These are phyloP conservation scores for Microdochium trichocladiopsis DNA, from an alignment of 2,329 filamentous ascomycete genomes.

Conservation along the genomic window DNA sequence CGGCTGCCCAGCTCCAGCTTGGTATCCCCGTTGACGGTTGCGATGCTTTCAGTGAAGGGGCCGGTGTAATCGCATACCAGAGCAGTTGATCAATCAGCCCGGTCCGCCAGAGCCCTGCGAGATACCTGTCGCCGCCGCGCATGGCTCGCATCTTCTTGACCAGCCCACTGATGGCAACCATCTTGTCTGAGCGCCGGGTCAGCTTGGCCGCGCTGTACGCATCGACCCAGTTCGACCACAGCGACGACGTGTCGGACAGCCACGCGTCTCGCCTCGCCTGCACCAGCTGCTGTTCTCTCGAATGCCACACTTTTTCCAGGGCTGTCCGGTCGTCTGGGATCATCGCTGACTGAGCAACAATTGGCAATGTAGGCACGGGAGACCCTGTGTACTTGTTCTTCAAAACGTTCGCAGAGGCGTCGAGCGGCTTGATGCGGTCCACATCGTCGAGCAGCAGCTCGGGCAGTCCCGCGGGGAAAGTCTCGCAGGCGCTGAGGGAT, in stretches of 20 bases:
- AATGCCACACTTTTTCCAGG: too few relatives aligned
- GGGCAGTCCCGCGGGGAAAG: neutral
- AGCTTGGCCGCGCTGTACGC: constrained; percentile 7
- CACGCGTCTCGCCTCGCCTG: neutral
- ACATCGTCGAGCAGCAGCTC: neutral
- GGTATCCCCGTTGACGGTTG: neutral
- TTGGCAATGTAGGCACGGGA: too few relatives aligned
- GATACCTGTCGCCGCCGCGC: constrained; percentile 3
- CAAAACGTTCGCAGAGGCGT: too few relatives aligned
- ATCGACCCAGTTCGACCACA: constrained; percentile 1
- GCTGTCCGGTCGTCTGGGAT: too few relatives aligned
- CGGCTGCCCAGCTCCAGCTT: constrained; percentile 12
- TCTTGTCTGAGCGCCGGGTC: constrained; percentile 9
- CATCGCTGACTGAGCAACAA: too few relatives aligned
- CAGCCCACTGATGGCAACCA: constrained; percentile 11
- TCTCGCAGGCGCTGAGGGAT: neutral
- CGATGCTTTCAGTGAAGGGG: neutral
- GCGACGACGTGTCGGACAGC: neutral
- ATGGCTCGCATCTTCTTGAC: constrained; percentile 5
- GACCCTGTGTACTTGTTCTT: too few relatives aligned
- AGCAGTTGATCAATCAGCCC: constrained; percentile 6
- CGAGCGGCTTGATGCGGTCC: neutral
- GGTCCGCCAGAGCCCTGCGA: constrained; percentile 8
- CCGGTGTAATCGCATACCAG: constrained; percentile 3
- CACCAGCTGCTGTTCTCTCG: neutral